phyloP scores from a whole-genome alignment of 495 filamentous ascomycete species.

The Trichoderma orchidacearum region DNA sequence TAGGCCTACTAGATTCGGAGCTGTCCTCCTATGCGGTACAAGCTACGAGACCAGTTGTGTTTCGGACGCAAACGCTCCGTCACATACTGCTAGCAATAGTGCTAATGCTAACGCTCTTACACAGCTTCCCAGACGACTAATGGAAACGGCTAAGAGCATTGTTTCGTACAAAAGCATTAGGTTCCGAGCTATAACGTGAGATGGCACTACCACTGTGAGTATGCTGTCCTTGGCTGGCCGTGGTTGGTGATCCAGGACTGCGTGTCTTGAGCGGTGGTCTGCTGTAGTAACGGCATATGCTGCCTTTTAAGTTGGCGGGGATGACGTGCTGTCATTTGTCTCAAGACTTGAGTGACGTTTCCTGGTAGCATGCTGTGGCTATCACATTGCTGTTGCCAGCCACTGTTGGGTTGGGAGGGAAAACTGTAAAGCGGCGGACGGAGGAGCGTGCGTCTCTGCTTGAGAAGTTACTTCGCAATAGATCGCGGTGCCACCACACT shows the following conservation, averaged over 20 bases:
- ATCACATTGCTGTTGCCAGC: too few species aligned
- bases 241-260: not conserved
- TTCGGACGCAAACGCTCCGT: not conserved
- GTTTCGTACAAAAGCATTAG: not conserved
- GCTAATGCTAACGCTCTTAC: not conserved
- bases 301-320: not conserved
- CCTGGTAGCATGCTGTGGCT: not conserved
- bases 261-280: too few species aligned
- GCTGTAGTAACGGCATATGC: too few species aligned
- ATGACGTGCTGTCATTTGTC: not conserved
- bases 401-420: too few species aligned
- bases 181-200: not conserved
- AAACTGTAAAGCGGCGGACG: not conserved
- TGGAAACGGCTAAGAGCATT: not conserved
- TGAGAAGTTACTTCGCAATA: not conserved
- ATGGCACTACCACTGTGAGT: not conserved
- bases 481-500: not conserved
- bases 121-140: not conserved
- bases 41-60: not conserved
- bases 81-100: not conserved
- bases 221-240: not conserved
- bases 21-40: not conserved
- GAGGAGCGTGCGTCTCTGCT: not conserved
- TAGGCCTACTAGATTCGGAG: not conserved
- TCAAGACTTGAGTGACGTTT: not conserved